Percentiles rank a stretch among this genome's conserved stretches.
Evolutionary conservation across 1,284 basidiomycete genomes (phyloP).

Genomic region (Austroboletus niveus): DNA sequence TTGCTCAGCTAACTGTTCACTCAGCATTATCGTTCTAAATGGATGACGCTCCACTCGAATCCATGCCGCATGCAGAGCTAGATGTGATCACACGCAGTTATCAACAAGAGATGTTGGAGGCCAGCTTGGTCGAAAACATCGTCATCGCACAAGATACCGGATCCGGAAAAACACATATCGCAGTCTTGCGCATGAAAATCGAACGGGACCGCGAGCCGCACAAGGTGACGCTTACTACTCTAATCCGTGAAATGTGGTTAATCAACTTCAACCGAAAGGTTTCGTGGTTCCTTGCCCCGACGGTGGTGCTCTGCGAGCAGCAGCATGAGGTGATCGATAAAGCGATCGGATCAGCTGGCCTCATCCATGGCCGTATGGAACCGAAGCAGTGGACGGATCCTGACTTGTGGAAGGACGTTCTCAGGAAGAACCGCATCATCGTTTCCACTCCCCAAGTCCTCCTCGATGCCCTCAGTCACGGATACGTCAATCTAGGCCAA

Average conservation of each 20-base stretch:
- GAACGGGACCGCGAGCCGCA: slow-evolving; percentile 56
- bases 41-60: slow-evolving; percentile 7
- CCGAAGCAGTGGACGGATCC: slow-evolving; percentile 79
- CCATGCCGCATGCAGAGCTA: not conserved
- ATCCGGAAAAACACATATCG: slow-evolving; percentile 78
- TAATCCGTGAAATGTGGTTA: not conserved
- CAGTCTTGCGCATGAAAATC: slow-evolving; percentile 67
- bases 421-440: slow-evolving; percentile 58
- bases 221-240: slow-evolving; percentile 46
- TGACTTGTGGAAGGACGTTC: slow-evolving; percentile 53
- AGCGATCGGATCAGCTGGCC: slow-evolving; percentile 54
- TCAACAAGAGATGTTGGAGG: slow-evolving; percentile 73
- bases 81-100: slow-evolving; percentile 51
- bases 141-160: slow-evolving; percentile 78
- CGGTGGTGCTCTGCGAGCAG: slow-evolving; percentile 73
- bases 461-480: slow-evolving; percentile 72
- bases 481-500: slow-evolving; percentile 58
- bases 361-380: slow-evolving; percentile 68
- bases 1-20: not conserved
- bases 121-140: slow-evolving; percentile 63
- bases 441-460: slow-evolving; percentile 82
- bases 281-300: slow-evolving; percentile 78
- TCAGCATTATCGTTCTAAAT: slow-evolving; percentile 9
- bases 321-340: slow-evolving; percentile 59
- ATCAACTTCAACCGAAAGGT: slow-evolving; percentile 40